These are phyloP conservation scores for Hippophae rhamnoides DNA, from an alignment of 306 rosid species.

Conservation along the genomic window DNA sequence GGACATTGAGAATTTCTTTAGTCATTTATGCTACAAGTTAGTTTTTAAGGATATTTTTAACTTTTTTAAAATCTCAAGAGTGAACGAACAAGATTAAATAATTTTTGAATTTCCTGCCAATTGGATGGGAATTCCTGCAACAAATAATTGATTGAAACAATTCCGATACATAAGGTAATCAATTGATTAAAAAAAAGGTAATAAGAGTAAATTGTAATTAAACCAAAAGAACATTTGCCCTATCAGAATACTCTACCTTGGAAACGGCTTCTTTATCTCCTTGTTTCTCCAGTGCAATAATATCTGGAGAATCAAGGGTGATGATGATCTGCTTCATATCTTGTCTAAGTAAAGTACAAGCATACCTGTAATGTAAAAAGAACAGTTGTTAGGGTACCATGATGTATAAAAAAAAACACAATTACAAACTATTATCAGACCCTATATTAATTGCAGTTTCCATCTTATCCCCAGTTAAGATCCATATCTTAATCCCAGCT, in stretches of 20 bases:
- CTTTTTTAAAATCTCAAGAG: too few species aligned
- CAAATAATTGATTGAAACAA: too few species aligned
- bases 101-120: too few species aligned
- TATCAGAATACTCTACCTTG: conserved; percentile 34
- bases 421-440: conserved; percentile 25
- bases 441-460: conserved; percentile 89
- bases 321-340: conserved; percentile 64
- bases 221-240: conserved; percentile 5
- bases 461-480: conserved; percentile 90
- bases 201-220: too few species aligned
- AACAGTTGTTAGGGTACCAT: background rate
- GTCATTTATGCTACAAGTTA: too few species aligned
- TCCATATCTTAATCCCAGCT: conserved; percentile 88
- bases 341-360: conserved; percentile 75
- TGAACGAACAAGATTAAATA: too few species aligned
- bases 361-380: conserved; percentile 52
- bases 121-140: too few species aligned
- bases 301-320: conserved; percentile 65
- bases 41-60: too few species aligned
- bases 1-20: too few species aligned
- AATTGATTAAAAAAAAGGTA: too few species aligned
- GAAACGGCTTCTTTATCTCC: conserved; percentile 43
- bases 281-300: conserved; percentile 48
- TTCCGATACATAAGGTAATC: too few species aligned
- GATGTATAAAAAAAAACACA: conserved; percentile 12